Conservation (phyloP, 805 yeast species). For the Ogataea trehaloabstinens region DNA sequence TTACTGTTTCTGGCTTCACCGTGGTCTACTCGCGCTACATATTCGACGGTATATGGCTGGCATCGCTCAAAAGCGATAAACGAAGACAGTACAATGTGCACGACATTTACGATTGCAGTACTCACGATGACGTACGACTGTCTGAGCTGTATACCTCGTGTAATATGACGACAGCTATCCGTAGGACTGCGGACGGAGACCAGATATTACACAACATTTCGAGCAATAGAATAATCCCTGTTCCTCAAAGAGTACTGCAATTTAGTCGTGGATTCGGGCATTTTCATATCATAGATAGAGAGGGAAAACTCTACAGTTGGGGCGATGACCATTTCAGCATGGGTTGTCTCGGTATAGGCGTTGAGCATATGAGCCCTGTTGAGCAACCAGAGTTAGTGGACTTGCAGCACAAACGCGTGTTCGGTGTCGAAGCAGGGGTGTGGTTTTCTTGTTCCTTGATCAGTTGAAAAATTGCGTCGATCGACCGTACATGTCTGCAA, state of each 20-base stretch:
- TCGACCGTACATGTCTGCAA: neutral
- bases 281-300: constrained; percentile 7
- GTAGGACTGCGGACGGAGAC: neutral
- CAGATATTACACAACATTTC: constrained; percentile 8
- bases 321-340: constrained; percentile 11
- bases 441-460: constrained; percentile 15
- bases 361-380: constrained; percentile 1
- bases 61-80: constrained; percentile 8
- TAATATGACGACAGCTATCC: constrained; percentile 10
- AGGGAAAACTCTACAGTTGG: constrained; percentile 10
- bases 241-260: constrained; percentile 1
- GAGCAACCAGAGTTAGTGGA: constrained; percentile 6
- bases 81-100: constrained; percentile 3
- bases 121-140: neutral
- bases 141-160: constrained; percentile 13
- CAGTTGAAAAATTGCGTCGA: neutral
- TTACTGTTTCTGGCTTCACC: constrained; percentile 9
- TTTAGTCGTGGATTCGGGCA: constrained; percentile 13
- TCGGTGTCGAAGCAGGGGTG: constrained; percentile 13
- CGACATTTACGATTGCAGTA: neutral
- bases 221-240: constrained; percentile 8
- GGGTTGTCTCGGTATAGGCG: constrained; percentile 14
- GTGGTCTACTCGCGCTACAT: constrained; percentile 7
- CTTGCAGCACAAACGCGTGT: constrained; percentile 1
- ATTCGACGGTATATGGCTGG: constrained; percentile 11